Conservation (phyloP, 2,329 filamentous ascomycete genomes). For the Emydomyces testavorans region DNA sequence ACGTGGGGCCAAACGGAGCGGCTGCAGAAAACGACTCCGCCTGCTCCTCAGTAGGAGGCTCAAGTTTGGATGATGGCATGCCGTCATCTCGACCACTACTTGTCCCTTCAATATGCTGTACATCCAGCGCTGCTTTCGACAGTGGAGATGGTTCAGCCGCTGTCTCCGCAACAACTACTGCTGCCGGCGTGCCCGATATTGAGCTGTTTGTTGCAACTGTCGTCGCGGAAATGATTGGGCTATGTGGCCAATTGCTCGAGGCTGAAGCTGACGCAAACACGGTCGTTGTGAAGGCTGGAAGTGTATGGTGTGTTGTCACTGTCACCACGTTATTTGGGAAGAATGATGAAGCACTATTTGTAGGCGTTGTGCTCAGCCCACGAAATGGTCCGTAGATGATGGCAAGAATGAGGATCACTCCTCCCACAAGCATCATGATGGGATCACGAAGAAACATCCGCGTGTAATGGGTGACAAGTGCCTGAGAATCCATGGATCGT, state of each 20-base stretch:
- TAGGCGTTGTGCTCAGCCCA: not conserved
- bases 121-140: not conserved
- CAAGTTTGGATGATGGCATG: not conserved
- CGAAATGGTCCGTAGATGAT: not conserved
- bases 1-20: not conserved
- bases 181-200: not conserved
- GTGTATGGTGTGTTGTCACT: slow-evolving; percentile 3
- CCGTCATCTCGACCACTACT: not conserved
- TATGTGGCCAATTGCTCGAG: not conserved
- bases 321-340: slow-evolving; percentile 3
- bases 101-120: too few species aligned
- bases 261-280: slow-evolving; percentile 5
- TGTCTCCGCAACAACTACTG: not conserved
- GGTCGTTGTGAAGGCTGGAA: not conserved
- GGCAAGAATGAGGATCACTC: slow-evolving; percentile 1
- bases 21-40: not conserved
- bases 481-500: not conserved
- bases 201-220: not conserved
- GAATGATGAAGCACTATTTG: slow-evolving; percentile 1
- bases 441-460: slow-evolving; percentile 2
- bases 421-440: not conserved
- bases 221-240: not conserved
- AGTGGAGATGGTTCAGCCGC: not conserved
- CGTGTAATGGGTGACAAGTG: not conserved
- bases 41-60: not conserved